A percentile compares a stretch with the other conserved stretches of the same genome.
These are phyloP conservation scores for Saprolegnia parasitica DNA, from an alignment of 352 stramenopile genomes.

Conservation along the genomic window DNA sequence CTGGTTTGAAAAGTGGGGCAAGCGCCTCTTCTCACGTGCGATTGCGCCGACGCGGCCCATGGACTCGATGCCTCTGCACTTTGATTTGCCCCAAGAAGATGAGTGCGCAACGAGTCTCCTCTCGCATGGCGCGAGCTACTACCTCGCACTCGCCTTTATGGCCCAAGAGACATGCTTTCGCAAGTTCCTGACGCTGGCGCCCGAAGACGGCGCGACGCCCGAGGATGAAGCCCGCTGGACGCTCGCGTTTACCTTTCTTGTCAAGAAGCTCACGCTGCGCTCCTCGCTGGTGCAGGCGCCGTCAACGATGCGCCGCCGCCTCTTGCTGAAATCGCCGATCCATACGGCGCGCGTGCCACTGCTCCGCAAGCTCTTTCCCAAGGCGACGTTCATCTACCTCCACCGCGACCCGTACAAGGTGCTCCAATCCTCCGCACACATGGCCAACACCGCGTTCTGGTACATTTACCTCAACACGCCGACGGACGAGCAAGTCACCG, in stretches of 20 bases:
- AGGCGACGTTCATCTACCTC: constrained; percentile 36
- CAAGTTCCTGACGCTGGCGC: constrained; percentile 28
- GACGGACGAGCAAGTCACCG: constrained; percentile 31
- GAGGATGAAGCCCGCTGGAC: constrained; percentile 30
- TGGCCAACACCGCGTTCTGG: constrained; percentile 34
- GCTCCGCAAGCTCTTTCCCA: constrained; percentile 32
- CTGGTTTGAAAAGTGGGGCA: constrained; percentile 42
- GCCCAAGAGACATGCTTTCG: constrained; percentile 30
- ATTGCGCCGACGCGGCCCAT: constrained; percentile 42
- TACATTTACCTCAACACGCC: constrained; percentile 31
- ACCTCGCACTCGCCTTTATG: constrained; percentile 46
- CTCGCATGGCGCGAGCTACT: constrained; percentile 33
- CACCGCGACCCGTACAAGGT: constrained; percentile 34
- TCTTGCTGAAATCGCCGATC: constrained; percentile 34
- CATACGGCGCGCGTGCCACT: constrained; percentile 29
- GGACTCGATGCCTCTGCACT: constrained; percentile 44
- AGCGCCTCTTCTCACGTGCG: constrained; percentile 36
- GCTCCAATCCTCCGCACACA: constrained; percentile 31
- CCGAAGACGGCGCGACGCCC: constrained; percentile 26
- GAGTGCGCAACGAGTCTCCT: constrained; percentile 40
- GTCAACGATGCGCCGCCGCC: background rate
- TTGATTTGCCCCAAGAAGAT: constrained; percentile 50
- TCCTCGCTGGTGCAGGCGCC: background rate
- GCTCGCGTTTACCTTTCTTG: constrained; percentile 27
- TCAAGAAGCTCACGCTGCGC: constrained; percentile 27